These are phyloP conservation scores for Suhomyces sp. DNA, from an alignment of 805 yeast genomes.

Conservation along the genomic window DNA sequence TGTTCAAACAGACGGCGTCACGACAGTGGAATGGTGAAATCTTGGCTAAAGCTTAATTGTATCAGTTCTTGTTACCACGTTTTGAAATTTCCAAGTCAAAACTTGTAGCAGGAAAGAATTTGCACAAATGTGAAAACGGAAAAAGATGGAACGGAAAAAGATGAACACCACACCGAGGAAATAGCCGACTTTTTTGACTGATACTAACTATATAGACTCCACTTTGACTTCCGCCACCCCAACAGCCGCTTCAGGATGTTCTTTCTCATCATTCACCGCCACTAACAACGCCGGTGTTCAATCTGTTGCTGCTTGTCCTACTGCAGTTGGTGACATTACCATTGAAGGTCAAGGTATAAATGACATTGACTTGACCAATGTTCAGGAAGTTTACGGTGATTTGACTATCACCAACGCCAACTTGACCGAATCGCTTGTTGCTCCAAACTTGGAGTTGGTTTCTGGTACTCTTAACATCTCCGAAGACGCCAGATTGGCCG, in stretches of 20 bases:
- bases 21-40: background rate
- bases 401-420: conserved; percentile 66
- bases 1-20: background rate
- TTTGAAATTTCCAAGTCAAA: background rate
- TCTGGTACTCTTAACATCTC: conserved; percentile 65
- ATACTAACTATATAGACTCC: conserved; percentile 30
- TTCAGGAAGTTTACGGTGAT: conserved; percentile 74
- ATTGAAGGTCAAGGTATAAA: conserved; percentile 60
- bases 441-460: conserved; percentile 74
- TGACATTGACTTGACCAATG: conserved; percentile 67
- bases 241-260: conserved; percentile 60
- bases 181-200: background rate
- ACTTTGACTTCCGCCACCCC: conserved; percentile 52
- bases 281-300: conserved; percentile 80
- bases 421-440: conserved; percentile 59
- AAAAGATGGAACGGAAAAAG: background rate
- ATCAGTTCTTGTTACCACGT: background rate
- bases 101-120: no score
- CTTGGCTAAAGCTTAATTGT: background rate
- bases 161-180: background rate
- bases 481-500: conserved; percentile 61
- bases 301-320: conserved; percentile 65
- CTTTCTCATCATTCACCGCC: conserved; percentile 64
- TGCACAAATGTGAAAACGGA: background rate
- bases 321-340: conserved; percentile 75